Conservation (phyloP, 306 rosid species). For the Hippophae gyantsensis region DNA sequence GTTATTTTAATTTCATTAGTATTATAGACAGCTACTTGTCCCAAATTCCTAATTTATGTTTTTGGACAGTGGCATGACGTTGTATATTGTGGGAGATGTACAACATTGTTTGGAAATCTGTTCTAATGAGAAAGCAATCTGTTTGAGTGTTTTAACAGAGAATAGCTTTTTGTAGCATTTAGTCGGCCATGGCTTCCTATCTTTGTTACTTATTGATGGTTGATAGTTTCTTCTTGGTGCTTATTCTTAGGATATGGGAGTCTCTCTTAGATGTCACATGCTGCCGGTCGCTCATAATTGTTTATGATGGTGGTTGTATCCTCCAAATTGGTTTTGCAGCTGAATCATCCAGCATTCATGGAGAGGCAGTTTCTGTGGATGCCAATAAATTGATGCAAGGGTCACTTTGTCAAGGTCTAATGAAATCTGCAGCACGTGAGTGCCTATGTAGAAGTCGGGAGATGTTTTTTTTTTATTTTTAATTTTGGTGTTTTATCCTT, state of each 20-base stretch:
- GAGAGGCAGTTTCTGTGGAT: conserved; percentile 55
- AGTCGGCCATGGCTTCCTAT: conserved; percentile 6
- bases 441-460: conserved; percentile 9
- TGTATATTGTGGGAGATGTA: background rate
- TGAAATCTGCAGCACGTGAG: conserved; percentile 85
- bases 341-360: conserved; percentile 35
- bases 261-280: conserved; percentile 58
- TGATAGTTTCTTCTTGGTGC: conserved; percentile 20
- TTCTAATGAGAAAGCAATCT: background rate
- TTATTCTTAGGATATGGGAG: conserved; percentile 68
- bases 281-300: conserved; percentile 66
- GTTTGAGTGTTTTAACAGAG: conserved; percentile 1
- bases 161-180: conserved; percentile 6
- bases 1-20: background rate
- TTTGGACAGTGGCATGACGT: conserved; percentile 1
- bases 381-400: conserved; percentile 60
- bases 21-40: background rate
- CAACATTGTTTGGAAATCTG: background rate
- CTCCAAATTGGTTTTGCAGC: conserved; percentile 78
- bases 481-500: conserved; percentile 12
- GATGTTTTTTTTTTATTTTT: conserved; percentile 8
- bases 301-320: conserved; percentile 53
- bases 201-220: conserved; percentile 1
- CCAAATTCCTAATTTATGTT: background rate
- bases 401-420: conserved; percentile 50